phyloP scores from a whole-genome alignment of 116 monocot species.

The Dioscorea cayenensis region DNA sequence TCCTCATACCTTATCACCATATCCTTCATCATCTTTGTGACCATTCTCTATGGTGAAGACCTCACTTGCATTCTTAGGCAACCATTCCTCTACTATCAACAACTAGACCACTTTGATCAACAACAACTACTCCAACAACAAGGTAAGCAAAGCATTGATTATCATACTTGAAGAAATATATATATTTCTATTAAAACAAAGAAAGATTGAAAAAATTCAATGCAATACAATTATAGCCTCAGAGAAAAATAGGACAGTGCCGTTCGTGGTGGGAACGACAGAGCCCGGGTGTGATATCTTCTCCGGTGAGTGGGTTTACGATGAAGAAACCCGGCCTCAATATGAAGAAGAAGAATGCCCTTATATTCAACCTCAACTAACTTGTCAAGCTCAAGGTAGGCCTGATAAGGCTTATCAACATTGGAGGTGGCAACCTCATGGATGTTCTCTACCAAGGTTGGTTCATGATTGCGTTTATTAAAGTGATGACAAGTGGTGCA shows the following conservation, averaged over 20 bases:
- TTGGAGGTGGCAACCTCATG: constrained; percentile 65
- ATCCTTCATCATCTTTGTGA: constrained; percentile 39
- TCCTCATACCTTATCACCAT: constrained; percentile 22
- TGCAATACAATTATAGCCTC: too few species aligned
- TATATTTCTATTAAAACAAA: too few species aligned
- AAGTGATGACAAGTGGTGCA: neutral
- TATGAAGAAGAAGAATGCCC: constrained; percentile 65
- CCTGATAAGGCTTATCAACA: constrained; percentile 55
- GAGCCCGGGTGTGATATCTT: constrained; percentile 34
- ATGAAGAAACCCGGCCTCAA: constrained; percentile 41
- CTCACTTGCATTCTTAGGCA: constrained; percentile 24
- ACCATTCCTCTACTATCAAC: constrained; percentile 8
- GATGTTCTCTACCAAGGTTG: constrained; percentile 53
- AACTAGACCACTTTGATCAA: neutral
- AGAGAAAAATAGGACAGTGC: constrained; percentile 19
- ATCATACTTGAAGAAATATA: too few species aligned
- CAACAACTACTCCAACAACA: neutral
- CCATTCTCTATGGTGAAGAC: constrained; percentile 44
- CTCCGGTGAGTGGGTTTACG: constrained; percentile 54
- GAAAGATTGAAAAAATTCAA: too few species aligned
- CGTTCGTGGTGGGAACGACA: constrained; percentile 30
- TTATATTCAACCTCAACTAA: constrained; percentile 63
- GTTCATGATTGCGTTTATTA: neutral
- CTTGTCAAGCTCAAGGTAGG: constrained; percentile 56
- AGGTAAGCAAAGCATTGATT: neutral